These are phyloP conservation scores for Akebia trifoliata DNA, from an alignment of 164 flowering plant genomes.

Conservation along the genomic window DNA sequence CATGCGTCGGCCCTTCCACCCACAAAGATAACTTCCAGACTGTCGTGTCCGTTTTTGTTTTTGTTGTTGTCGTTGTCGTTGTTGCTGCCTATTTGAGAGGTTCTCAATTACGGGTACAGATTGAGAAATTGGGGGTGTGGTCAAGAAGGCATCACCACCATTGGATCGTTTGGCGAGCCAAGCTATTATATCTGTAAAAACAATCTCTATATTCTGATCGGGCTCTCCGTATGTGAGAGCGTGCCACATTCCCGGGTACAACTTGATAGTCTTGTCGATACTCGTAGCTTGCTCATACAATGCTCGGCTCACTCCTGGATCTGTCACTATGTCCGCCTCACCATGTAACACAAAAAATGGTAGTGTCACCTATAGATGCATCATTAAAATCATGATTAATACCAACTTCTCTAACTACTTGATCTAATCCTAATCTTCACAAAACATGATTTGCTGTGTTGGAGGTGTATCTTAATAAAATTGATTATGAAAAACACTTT, in stretches of 20 bases:
- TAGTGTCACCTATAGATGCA: slow-evolving; percentile 72
- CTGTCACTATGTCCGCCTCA: slow-evolving; percentile 86
- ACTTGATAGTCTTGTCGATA: slow-evolving; percentile 69
- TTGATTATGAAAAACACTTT: too few relatives aligned
- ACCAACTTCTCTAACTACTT: too few relatives aligned
- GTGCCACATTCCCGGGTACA: slow-evolving; percentile 97
- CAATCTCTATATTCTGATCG: slow-evolving; percentile 64
- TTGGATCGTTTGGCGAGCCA: slow-evolving; percentile 69
- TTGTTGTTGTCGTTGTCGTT: slow-evolving; percentile 2
- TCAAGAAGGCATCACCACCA: not conserved
- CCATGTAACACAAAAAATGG: slow-evolving; percentile 93
- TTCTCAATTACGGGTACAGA: too few relatives aligned
- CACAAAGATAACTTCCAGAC: slow-evolving; percentile 41
- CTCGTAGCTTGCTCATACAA: slow-evolving; percentile 73
- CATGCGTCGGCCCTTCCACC: slow-evolving; percentile 54
- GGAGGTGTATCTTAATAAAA: too few relatives aligned
- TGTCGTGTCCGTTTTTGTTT: slow-evolving; percentile 3
- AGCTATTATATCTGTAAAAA: slow-evolving; percentile 62
- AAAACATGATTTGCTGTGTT: too few relatives aligned
- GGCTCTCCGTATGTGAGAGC: slow-evolving; percentile 87
- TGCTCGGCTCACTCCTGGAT: slow-evolving; percentile 84
- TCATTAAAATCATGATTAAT: too few relatives aligned
- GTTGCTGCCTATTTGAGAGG: not conserved
- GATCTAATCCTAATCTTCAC: too few relatives aligned
- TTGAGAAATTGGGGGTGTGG: too few relatives aligned